Evolutionary conservation across 164 flowering plant species (phyloP).

Genomic region (Sextonia rubra): DNA sequence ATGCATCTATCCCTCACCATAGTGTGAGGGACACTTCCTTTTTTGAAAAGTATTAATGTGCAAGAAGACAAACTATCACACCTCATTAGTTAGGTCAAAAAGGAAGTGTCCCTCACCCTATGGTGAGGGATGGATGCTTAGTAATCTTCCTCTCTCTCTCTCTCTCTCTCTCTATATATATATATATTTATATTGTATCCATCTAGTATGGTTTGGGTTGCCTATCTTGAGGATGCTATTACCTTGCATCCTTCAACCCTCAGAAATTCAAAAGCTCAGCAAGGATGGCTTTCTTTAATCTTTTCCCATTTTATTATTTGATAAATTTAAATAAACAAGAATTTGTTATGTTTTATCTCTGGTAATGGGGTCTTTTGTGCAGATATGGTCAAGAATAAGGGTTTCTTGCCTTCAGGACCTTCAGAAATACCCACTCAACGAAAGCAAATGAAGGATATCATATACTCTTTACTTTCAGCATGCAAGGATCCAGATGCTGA

Average conservation of each 20-base stretch:
- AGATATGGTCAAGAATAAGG: conserved; percentile 99
- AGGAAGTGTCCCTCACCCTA: too few relatives aligned
- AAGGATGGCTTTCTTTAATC: not conserved
- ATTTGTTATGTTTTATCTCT: not conserved
- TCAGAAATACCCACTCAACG: conserved; percentile 94
- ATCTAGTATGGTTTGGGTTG: too few relatives aligned
- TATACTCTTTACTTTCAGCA: conserved; percentile 80
- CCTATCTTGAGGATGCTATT: not conserved
- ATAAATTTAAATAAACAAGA: not conserved
- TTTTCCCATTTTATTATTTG: not conserved
- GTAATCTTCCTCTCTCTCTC: too few relatives aligned
- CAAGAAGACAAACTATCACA: too few relatives aligned
- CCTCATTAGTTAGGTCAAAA: too few relatives aligned
- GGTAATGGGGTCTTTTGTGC: conserved; percentile 15
- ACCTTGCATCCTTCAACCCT: not conserved
- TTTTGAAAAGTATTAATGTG: too few relatives aligned
- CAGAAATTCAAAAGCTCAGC: not conserved
- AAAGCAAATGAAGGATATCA: conserved; percentile 90
- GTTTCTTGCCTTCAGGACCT: conserved; percentile 97
- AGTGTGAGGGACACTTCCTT: too few relatives aligned
- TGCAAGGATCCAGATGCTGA: conserved; percentile 84
- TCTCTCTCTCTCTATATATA: not conserved
- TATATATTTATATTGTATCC: too few relatives aligned
- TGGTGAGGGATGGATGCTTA: too few relatives aligned
- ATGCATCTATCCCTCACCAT: too few relatives aligned